Evolutionary conservation across 1,139 yeast species (phyloP), one percentile per base, ranked within the genome.

Genomic region (Yamadazyma jaroonii): DNA sequence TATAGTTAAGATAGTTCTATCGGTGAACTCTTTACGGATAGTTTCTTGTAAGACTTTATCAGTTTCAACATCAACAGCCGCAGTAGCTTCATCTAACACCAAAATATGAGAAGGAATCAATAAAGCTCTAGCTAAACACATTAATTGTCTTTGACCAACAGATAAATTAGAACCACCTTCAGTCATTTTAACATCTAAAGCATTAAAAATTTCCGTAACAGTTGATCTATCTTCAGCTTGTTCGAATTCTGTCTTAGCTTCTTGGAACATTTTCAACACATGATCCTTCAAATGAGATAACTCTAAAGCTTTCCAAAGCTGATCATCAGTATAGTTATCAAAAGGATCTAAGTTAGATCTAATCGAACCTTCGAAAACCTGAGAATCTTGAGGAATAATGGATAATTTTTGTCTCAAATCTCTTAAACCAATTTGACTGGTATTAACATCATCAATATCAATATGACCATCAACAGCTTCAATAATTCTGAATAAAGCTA

Each of bases 311-410:
- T 76, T 71, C 97, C 97, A 92, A 24, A 92, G 71, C 47, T 84
- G 81, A 15, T 82, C 87, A 53, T 88, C 96, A 3, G 77, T 70
- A 54, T 74, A 81, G 35, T 63, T 67, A 30, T 74, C 67, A 3
- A 86, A 81, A 15, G 98, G 98, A 57, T 92, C 98, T 52, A 92
- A 74, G 59, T 92, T 92, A 32, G 86, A 83, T 53, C 96, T 75
- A 32, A 92, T 72, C 0, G 95, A 77, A 29, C 98, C 98, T 64
- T 88, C 90, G 57, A 92, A 90, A 4, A 90, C 95, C 62, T 92
- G 97, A 0, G 97, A 87, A 55, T 92, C 98, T 61, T 92, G 98
- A 1, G 98, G 98, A 51, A 92, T 92, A 49, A 92, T 92, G 0
- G 96, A 86, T 38, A 92, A 67, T 45, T 79, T 79, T 40, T 85